Conservation (phyloP, 441 rosid species). For the Erodium trifolium region DNA sequence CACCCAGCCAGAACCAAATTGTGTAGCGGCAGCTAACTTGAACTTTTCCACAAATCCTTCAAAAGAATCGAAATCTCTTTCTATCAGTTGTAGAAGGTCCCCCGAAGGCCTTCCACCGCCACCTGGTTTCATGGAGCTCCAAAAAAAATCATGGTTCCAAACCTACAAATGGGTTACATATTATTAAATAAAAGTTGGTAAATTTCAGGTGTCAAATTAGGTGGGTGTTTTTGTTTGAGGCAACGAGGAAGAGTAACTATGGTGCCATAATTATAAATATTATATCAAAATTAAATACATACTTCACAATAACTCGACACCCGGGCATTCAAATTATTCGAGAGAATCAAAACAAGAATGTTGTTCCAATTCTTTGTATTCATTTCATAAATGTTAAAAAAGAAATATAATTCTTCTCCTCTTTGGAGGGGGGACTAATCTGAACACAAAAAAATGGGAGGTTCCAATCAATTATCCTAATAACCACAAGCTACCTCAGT, state of each 20-base stretch:
- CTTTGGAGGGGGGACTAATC: background rate
- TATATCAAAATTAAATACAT: too few species aligned
- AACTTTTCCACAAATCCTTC: slow-evolving; percentile 43
- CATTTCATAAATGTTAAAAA: background rate
- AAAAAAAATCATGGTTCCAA: slow-evolving; percentile 91
- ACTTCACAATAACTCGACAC: too few species aligned
- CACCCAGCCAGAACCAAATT: slow-evolving; percentile 94
- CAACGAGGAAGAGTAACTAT: background rate
- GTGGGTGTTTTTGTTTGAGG: background rate
- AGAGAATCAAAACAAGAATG: background rate
- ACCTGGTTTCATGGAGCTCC: slow-evolving; percentile 87
- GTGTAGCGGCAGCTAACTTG: slow-evolving; percentile 58
- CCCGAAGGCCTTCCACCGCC: slow-evolving; percentile 89
- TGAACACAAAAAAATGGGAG: background rate
- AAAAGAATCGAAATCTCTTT: slow-evolving; percentile 82
- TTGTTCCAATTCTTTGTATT: background rate
- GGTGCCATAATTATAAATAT: too few species aligned
- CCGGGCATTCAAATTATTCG: background rate
- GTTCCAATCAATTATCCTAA: background rate
- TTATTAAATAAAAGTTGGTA: background rate
- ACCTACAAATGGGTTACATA: slow-evolving; percentile 37
- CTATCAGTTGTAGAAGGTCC: slow-evolving; percentile 55
- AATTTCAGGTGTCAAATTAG: background rate
- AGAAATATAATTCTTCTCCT: background rate
- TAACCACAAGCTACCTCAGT: background rate